Percentiles rank a stretch among this genome's conserved stretches.
These are phyloP conservation scores for Aspergillus tamarii DNA, from an alignment of 2,329 filamentous ascomycete species.

Conservation along the genomic window DNA sequence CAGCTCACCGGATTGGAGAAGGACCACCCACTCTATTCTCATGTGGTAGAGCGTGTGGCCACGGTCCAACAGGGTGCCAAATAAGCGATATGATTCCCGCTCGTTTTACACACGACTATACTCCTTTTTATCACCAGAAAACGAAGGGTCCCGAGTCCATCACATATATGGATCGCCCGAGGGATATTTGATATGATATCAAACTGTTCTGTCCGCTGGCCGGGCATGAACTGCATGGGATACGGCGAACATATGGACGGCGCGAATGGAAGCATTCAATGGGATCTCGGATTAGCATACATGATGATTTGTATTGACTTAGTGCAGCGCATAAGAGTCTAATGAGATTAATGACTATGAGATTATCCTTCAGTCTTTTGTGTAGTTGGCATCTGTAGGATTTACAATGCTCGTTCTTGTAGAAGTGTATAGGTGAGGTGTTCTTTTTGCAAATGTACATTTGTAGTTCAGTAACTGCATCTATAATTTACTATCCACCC, in stretches of 20 bases:
- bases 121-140: conserved; percentile 20
- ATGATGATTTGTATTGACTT: conserved; percentile 19
- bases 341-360: conserved; percentile 18
- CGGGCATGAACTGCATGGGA: conserved; percentile 33
- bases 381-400: not conserved
- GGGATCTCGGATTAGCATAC: conserved; percentile 24
- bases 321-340: conserved; percentile 25
- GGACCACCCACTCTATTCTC: conserved; percentile 74
- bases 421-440: too few relatives aligned
- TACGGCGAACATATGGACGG: conserved; percentile 36
- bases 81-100: conserved; percentile 25
- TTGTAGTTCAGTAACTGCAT: not conserved
- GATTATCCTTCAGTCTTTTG: not conserved
- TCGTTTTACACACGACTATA: conserved; percentile 7
- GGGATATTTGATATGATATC: conserved; percentile 22
- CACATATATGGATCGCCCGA: conserved; percentile 30
- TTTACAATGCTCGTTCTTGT: too few relatives aligned
- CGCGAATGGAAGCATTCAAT: conserved; percentile 26
- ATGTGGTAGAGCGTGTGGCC: conserved; percentile 76
- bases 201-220: conserved; percentile 29
- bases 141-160: conserved; percentile 31
- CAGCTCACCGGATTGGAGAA: conserved; percentile 81
- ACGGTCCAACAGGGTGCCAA: conserved; percentile 69
- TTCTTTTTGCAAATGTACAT: too few relatives aligned
- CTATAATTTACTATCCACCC: conserved; percentile 52